Evolutionary conservation across 2,329 filamentous ascomycete genomes (phyloP).

Genomic region (Verticillium zaregamsianum): DNA sequence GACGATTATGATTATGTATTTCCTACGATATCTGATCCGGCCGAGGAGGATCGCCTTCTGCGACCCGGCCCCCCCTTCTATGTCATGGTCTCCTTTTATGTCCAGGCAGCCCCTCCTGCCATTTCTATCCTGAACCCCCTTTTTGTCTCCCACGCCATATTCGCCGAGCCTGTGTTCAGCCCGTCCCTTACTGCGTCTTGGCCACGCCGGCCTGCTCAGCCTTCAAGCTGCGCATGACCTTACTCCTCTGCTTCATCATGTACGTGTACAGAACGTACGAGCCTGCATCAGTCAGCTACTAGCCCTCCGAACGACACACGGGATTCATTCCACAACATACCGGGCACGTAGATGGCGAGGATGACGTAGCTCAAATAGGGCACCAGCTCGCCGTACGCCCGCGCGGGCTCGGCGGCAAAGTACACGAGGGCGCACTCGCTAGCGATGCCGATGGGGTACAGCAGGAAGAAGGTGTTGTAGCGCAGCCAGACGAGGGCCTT

Average conservation of each 20-base stretch:
- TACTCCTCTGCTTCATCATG: constrained; percentile 88
- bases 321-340: constrained; percentile 40
- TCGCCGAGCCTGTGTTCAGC: no score
- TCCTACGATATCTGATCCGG: constrained; percentile 2
- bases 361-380: constrained; percentile 60
- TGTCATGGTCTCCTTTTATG: not conserved
- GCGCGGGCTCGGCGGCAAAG: constrained; percentile 59
- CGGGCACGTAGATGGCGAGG: constrained; percentile 73
- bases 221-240: constrained; percentile 66
- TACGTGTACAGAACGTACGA: constrained; percentile 84
- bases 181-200: constrained; percentile 5
- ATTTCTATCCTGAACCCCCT: not conserved
- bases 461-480: constrained; percentile 88
- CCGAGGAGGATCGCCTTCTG: not conserved
- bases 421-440: constrained; percentile 84
- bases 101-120: not conserved
- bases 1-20: constrained; percentile 6
- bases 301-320: not conserved
- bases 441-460: constrained; percentile 88
- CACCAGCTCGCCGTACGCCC: constrained; percentile 39
- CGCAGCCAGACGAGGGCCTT: constrained; percentile 70
- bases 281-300: constrained; percentile 35
- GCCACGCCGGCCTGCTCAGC: constrained; percentile 23
- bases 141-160: not conserved
- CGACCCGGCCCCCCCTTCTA: not conserved